Conservation (phyloP, 1,284 basidiomycete species). For the Chalciporus sp. region DNA sequence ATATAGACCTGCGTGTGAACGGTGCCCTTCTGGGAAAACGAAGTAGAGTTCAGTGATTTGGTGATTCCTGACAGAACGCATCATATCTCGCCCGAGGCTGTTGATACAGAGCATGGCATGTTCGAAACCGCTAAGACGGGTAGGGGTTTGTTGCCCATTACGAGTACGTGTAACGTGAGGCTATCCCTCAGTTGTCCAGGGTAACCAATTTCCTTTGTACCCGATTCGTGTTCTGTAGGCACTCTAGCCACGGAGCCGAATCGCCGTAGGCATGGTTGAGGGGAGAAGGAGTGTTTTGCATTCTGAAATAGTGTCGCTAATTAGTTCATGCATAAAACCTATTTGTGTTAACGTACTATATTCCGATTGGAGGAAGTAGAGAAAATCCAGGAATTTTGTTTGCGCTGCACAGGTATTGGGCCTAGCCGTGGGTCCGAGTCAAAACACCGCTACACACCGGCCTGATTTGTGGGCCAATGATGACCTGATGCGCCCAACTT, state of each 20-base stretch:
- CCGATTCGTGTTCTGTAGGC: conserved; percentile 3
- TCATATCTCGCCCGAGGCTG: background rate
- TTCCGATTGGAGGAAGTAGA: conserved; percentile 7
- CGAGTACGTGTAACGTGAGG: background rate
- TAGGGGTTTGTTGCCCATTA: background rate
- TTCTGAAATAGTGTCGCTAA: conserved; percentile 10
- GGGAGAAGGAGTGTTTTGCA: conserved; percentile 1
- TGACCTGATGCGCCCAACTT: conserved; percentile 23
- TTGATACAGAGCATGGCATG: conserved; percentile 2
- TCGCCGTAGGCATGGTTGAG: background rate
- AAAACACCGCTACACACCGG: conserved; percentile 12
- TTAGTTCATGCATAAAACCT: conserved; percentile 11
- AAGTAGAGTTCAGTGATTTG: conserved; percentile 21
- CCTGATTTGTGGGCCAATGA: conserved; percentile 5
- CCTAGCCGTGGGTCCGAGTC: conserved; percentile 8
- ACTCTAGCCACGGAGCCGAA: background rate
- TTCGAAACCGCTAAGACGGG: conserved; percentile 1
- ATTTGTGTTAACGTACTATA: conserved; percentile 8
- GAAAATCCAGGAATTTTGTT: conserved; percentile 9
- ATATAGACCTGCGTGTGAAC: conserved; percentile 24
- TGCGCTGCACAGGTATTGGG: conserved; percentile 26
- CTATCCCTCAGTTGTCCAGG: background rate
- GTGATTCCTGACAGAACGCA: conserved; percentile 9
- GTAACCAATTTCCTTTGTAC: conserved; percentile 5
- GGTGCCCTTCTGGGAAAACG: conserved; percentile 9